Evolutionary conservation across 352 stramenopile genomes (phyloP), one percentile per base, ranked within the genome.

Genomic region (Globisporangium nunn): DNA sequence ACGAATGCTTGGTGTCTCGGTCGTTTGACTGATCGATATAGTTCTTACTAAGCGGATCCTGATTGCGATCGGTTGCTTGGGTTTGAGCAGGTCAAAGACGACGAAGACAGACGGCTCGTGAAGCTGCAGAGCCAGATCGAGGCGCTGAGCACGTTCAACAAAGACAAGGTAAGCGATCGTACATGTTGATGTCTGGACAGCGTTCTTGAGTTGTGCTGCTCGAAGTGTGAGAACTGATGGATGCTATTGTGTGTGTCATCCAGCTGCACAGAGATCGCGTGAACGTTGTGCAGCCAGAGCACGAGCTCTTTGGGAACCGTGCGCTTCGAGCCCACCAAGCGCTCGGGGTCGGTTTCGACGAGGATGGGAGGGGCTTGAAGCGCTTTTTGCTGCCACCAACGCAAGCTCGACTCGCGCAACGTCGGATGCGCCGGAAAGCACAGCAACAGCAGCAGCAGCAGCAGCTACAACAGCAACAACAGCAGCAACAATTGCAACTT

Each of bases 111-210:
- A 39, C 85, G 93, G 33, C 74, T 98, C 12, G 90, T 98, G 33
- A 86, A 95, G 56, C 70, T 98, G 7, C 95, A 98, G 63, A 72
- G 75, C n/a, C 72, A 97, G 58, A 96, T 98, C 58, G 92, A 98
- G 58, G 75, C 82, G 43, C 60, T 87, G 29, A 92, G 81, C 63
- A 89, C 71, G 14, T 82, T 76, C 52, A 94, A 94, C 64, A 91
- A 88, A 50, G 79, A 91, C 57, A 78, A 78, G 63, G 83, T 91
- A 62, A 15, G 18, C 3, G 4, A 1, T 23, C 23, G 23, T 23
- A n/a, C 8, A 18, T 8, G 30, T 30, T 18, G 68, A 37, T 44
- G 14, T 3, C 31, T 35, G 12, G 17, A 17, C 6, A 23, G 44
- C 11, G 40, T 15, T 2, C 18, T n/a, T 40, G 15, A 43, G 4